A percentile compares a stretch with the other conserved stretches of the same genome.
These are phyloP conservation scores for Arthrinium puccinioides DNA, from an alignment of 2,329 filamentous ascomycete species.

Conservation along the genomic window DNA sequence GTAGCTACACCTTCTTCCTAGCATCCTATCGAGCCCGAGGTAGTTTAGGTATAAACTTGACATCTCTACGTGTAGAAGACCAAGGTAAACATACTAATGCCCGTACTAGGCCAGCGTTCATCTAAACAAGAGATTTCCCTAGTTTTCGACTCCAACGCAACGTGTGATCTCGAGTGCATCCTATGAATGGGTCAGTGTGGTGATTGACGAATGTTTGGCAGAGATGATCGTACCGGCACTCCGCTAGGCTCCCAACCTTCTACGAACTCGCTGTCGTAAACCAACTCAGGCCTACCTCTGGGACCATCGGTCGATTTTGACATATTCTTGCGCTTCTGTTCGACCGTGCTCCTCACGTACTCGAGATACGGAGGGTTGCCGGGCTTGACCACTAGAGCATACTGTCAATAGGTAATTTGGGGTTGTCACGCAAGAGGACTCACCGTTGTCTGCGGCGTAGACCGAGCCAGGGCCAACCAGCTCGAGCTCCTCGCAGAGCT, in stretches of 20 bases:
- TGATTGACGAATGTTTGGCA: too few relatives aligned
- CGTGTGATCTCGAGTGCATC: conserved; percentile 61
- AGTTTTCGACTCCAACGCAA: conserved; percentile 30
- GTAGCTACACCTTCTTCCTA: too few relatives aligned
- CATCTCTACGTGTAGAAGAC: too few relatives aligned
- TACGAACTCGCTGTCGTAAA: conserved; percentile 57
- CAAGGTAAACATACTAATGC: too few relatives aligned
- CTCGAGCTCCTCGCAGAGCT: conserved; percentile 65
- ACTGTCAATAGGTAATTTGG: too few relatives aligned
- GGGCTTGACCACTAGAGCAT: conserved; percentile 57
- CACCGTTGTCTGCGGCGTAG: conserved; percentile 58
- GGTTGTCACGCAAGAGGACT: conserved; percentile 1
- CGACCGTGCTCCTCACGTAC: conserved; percentile 59
- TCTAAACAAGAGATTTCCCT: not conserved
- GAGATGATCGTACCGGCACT: conserved; percentile 43
- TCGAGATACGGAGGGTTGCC: conserved; percentile 64
- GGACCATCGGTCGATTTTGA: conserved; percentile 19
- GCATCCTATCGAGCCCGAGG: too few relatives aligned
- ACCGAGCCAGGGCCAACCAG: conserved; percentile 57
- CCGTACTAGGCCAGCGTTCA: too few relatives aligned
- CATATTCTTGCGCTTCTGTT: conserved; percentile 47
- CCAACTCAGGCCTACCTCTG: conserved; percentile 54
- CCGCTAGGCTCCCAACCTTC: conserved; percentile 64
- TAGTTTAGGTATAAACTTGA: too few relatives aligned
- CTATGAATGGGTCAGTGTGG: conserved; percentile 29